Evolutionary conservation across 2,329 filamentous ascomycete genomes (phyloP), one percentile per base, ranked within the genome.

Genomic region (Aspergillus pseudoterreus): DNA sequence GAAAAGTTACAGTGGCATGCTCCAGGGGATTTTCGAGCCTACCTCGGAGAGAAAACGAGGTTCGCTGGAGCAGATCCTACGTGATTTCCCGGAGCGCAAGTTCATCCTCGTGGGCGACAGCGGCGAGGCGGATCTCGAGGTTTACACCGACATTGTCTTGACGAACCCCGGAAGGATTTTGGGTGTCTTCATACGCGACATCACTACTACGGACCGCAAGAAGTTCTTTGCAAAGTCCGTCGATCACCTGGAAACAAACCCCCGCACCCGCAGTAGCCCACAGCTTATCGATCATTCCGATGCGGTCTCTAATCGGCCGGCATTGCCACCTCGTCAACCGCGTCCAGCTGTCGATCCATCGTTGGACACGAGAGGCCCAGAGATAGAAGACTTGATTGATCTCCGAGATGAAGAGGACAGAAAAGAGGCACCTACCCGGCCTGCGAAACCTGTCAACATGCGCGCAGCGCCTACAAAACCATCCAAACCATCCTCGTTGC

Each of bases 11-110:
- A 90, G 84, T 54, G 94, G 95, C 44, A 96, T 97, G 90, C 78
- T 99, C 12, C 92, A 97, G 71, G 94, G 95, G 0, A 96, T 99
- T 38, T 97, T 99, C 62, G 94, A 99, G 70, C 94, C 94, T 9
- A 94, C 96, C 0, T 91, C 92, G 0, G 95, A 99, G 71, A 80
- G 92, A 52, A 99, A 99, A 75, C 92, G 91, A 69, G 85, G 87
- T 1, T 92, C 90, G 0, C 76, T 99, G 2, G 90, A 95, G 57
- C 86, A 85, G 61, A 87, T 99, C 22, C 79, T 97, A 64, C 78
- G 81, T 49, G 95, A 99, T 67, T 99, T 99, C 60, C 94, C 94
- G 0, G 81, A 91, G 45, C 80, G 94, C 42, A 90, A 84, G 62
- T 99, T 99, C 64, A 82, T 99, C 2, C 79, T 99, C 2, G 88